Conservation (phyloP, 2,329 filamentous ascomycete species). For the Verticillium nonalfalfae region DNA sequence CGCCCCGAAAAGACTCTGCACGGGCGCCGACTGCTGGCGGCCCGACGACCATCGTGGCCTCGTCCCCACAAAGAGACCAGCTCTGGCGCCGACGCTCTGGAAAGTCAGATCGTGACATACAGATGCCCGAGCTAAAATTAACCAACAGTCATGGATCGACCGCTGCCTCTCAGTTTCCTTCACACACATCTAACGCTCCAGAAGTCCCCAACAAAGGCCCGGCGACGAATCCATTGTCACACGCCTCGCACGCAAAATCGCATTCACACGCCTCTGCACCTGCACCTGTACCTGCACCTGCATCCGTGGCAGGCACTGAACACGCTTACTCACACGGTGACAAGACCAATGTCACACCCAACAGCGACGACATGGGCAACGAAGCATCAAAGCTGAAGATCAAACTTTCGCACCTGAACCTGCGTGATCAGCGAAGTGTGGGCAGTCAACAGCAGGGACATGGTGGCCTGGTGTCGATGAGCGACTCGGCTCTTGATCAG, state of each 20-base stretch:
- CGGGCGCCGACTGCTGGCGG: neutral
- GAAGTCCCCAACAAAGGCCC: constrained; percentile 4
- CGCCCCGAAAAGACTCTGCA: constrained; percentile 13
- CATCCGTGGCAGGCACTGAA: constrained; percentile 12
- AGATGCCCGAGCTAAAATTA: constrained; percentile 42
- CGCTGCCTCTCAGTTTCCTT: constrained; percentile 21
- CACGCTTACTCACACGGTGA: neutral
- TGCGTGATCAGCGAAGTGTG: neutral
- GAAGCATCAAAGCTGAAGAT: constrained; percentile 23
- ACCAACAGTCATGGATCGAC: constrained; percentile 44
- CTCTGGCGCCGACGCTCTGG: constrained; percentile 45
- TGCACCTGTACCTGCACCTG: constrained; percentile 12
- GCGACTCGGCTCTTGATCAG: constrained; percentile 4
- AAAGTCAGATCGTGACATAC: constrained; percentile 38
- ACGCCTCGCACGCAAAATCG: constrained; percentile 6
- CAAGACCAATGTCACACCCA: neutral
- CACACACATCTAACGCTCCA: neutral
- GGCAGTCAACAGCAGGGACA: constrained; percentile 7
- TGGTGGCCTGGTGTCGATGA: neutral
- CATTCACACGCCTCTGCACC: constrained; percentile 3
- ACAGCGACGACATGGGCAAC: constrained; percentile 21
- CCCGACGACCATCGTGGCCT: constrained; percentile 14
- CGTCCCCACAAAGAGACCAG: constrained; percentile 23
- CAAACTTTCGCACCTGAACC: constrained; percentile 15
- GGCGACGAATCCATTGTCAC: neutral